These are phyloP conservation scores for Nicotiana tomentosiformis DNA, from an alignment of 257 asterid genomes.

Conservation along the genomic window DNA sequence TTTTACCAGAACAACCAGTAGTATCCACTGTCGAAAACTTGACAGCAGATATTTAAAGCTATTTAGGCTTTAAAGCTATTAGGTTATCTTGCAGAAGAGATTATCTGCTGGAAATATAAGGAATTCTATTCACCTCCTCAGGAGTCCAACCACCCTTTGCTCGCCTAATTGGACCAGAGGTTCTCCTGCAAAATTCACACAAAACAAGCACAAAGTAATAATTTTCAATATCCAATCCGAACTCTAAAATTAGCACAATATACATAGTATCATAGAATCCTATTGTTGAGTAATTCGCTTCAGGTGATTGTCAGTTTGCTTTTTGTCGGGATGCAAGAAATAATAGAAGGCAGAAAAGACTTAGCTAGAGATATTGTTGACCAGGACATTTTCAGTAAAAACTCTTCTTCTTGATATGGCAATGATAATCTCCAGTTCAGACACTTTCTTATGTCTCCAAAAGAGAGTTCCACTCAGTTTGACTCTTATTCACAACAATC, in stretches of 20 bases:
- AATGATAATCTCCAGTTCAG: neutral
- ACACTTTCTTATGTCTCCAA: neutral
- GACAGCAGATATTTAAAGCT: neutral
- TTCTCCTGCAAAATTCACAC: constrained; percentile 52
- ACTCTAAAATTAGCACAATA: neutral
- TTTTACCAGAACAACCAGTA: neutral
- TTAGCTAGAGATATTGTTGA: neutral
- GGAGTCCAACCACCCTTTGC: constrained; percentile 99
- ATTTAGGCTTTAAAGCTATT: neutral
- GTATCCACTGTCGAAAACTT: neutral
- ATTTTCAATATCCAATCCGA: neutral
- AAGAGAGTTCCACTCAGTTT: neutral
- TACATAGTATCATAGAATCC: neutral
- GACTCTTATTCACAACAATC: neutral
- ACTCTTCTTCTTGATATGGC: neutral
- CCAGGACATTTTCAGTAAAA: neutral
- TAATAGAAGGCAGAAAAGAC: neutral
- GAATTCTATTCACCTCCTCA: constrained; percentile 62
- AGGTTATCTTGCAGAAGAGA: neutral
- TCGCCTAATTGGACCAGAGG: constrained; percentile 96
- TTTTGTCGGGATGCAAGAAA: neutral
- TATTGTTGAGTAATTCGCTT: neutral
- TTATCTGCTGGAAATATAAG: neutral
- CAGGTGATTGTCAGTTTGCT: neutral
- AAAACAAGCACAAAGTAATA: neutral